Conservation (phyloP, 805 yeast species). For the Wickerhamomyces rabaulensis region DNA sequence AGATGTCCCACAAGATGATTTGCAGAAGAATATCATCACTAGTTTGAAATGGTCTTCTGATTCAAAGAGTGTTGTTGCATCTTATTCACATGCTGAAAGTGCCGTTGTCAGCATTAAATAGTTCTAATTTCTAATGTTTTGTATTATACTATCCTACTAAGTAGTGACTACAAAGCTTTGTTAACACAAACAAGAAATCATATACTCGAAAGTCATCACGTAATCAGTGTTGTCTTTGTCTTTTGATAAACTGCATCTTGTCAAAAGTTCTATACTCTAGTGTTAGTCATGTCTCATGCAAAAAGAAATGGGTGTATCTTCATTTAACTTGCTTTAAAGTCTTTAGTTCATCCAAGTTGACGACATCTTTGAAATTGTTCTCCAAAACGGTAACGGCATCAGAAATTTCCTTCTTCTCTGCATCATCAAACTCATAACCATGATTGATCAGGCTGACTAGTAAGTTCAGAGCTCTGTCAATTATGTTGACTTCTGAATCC, state of each 20-base stretch:
- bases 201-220: too few relatives aligned
- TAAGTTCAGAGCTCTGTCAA: slow-evolving; percentile 53
- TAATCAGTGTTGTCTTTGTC: neutral
- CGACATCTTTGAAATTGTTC: slow-evolving; percentile 37
- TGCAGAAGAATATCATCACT: slow-evolving; percentile 22
- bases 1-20: slow-evolving; percentile 1
- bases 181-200: too few relatives aligned
- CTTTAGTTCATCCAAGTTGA: slow-evolving; percentile 51
- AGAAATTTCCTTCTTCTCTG: slow-evolving; percentile 35
- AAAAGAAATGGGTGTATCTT: too few relatives aligned
- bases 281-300: neutral
- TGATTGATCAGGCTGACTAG: slow-evolving; percentile 40
- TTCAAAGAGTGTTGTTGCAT: slow-evolving; percentile 24
- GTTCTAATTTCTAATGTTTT: too few relatives aligned
- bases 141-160: too few relatives aligned
- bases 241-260: neutral
- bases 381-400: slow-evolving; percentile 34
- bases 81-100: slow-evolving; percentile 28
- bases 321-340: slow-evolving; percentile 39
- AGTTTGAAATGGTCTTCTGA: slow-evolving; percentile 31
- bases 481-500: slow-evolving; percentile 38
- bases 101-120: slow-evolving; percentile 4
- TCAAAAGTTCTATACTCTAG: neutral
- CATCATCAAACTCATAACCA: slow-evolving; percentile 39
- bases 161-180: too few relatives aligned